A percentile compares a stretch with the other conserved stretches of the same genome.
phyloP scores from a whole-genome alignment of 1,284 basidiomycete genomes.

The Pseudozyma flocculosa region DNA sequence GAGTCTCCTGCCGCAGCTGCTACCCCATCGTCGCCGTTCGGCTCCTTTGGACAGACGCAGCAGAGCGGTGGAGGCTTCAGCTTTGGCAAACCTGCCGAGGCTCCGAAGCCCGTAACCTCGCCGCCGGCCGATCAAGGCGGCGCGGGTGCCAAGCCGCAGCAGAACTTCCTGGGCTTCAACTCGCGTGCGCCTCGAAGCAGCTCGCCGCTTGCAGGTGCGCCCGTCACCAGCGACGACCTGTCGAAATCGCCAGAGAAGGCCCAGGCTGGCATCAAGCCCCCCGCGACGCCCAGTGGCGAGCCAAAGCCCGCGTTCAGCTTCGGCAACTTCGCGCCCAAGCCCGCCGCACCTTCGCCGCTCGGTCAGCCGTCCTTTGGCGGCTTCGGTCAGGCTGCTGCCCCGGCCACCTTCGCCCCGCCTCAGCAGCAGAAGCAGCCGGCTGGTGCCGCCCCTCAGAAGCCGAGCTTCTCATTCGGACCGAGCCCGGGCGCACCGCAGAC shows the following conservation, averaged over 20 bases:
- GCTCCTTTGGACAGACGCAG: too few relatives aligned
- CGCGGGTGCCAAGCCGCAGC: too few relatives aligned
- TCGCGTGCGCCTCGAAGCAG: constrained; percentile 36
- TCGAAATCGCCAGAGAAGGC: constrained; percentile 21
- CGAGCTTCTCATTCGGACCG: neutral
- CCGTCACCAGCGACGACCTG: constrained; percentile 31
- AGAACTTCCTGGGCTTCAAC: constrained; percentile 28
- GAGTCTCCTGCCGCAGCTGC: too few relatives aligned
- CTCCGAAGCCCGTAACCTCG: neutral
- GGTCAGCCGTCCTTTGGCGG: constrained; percentile 8
- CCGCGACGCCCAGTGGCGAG: constrained; percentile 3
- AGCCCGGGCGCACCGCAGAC: neutral
- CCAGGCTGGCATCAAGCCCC: constrained; percentile 3
- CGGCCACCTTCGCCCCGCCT: too few relatives aligned
- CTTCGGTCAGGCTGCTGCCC: constrained; percentile 4
- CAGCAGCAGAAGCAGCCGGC: neutral
- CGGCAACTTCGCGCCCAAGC: constrained; percentile 5
- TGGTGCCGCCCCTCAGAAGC: constrained; percentile 1
- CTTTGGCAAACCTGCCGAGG: neutral
- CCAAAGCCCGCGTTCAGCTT: constrained; percentile 10
- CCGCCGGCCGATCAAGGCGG: too few relatives aligned
- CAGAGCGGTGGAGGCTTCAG: neutral
- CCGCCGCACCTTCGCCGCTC: constrained; percentile 8
- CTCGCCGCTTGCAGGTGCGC: constrained; percentile 36
- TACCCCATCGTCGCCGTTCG: too few relatives aligned